Evolutionary conservation across 139 green algal genomes (phyloP).

Genomic region (Picochlorum sp.): DNA sequence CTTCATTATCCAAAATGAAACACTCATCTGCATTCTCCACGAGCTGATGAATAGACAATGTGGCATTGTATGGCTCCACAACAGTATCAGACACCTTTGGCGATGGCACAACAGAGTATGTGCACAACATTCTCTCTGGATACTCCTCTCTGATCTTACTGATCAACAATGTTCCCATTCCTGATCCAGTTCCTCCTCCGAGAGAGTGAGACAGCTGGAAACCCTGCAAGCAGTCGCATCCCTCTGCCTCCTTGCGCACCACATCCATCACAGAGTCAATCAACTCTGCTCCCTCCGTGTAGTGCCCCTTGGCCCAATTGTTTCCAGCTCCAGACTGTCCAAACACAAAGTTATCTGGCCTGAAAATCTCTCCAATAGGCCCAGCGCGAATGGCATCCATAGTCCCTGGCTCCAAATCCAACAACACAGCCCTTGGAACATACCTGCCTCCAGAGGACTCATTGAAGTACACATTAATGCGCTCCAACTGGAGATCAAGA

Average conservation of each 20-base stretch:
- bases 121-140: constrained; percentile 95
- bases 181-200: constrained; percentile 87
- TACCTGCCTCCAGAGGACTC: constrained; percentile 79
- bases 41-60: constrained; percentile 78
- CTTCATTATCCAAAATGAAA: constrained; percentile 95
- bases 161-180: constrained; percentile 98
- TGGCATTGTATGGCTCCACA: constrained; percentile 84
- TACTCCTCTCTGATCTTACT: constrained; percentile 98
- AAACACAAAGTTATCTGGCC: constrained; percentile 81
- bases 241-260: constrained; percentile 95
- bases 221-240: constrained; percentile 92
- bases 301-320: constrained; percentile 99
- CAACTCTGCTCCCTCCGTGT: constrained; percentile 96
- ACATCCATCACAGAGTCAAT: constrained; percentile 97
- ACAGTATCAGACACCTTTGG: constrained; percentile 88
- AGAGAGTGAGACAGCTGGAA: constrained; percentile 94
- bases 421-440: constrained; percentile 86
- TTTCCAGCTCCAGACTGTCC: constrained; percentile 92
- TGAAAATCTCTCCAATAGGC: constrained; percentile 77
- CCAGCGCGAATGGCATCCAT: constrained; percentile 87
- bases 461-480: constrained; percentile 97
- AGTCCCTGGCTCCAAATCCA: constrained; percentile 88
- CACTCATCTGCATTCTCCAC: constrained; percentile 95
- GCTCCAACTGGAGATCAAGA: constrained; percentile 89
- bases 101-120: constrained; percentile 94